Conservation (phyloP, 306 rosid species). For the Pueraria montana region DNA sequence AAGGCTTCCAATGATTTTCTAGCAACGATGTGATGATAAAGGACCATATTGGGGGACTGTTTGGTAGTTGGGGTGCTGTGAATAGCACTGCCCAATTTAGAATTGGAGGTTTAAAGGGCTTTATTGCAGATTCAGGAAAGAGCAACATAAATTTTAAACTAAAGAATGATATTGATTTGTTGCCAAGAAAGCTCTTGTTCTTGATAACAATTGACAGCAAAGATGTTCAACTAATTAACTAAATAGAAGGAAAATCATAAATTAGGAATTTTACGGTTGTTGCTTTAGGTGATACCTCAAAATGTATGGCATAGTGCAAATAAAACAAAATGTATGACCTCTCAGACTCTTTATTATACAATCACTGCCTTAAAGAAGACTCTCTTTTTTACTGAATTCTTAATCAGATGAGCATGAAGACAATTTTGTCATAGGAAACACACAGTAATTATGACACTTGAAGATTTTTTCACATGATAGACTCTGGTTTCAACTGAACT, state of each 20-base stretch:
- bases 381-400: not conserved
- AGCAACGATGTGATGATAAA: slow-evolving; percentile 4
- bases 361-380: slow-evolving; percentile 7
- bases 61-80: slow-evolving; percentile 3
- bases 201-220: not conserved
- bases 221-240: not conserved
- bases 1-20: slow-evolving; percentile 27
- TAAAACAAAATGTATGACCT: slow-evolving; percentile 13
- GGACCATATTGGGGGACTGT: slow-evolving; percentile 12
- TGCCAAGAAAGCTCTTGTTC: not conserved
- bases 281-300: slow-evolving; percentile 8
- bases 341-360: not conserved
- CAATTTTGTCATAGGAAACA: not conserved
- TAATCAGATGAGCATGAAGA: not conserved
- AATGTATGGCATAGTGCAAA: not conserved
- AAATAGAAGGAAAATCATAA: not conserved
- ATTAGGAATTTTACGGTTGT: not conserved
- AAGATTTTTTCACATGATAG: not conserved
- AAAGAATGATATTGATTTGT: not conserved
- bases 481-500: not conserved
- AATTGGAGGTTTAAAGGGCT: slow-evolving; percentile 24
- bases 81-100: not conserved
- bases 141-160: not conserved
- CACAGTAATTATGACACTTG: not conserved
- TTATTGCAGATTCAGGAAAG: not conserved